Evolutionary conservation across 805 yeast genomes (phyloP), one percentile per base, ranked within the genome.

Genomic region (Metschnikowia colocasiae): DNA sequence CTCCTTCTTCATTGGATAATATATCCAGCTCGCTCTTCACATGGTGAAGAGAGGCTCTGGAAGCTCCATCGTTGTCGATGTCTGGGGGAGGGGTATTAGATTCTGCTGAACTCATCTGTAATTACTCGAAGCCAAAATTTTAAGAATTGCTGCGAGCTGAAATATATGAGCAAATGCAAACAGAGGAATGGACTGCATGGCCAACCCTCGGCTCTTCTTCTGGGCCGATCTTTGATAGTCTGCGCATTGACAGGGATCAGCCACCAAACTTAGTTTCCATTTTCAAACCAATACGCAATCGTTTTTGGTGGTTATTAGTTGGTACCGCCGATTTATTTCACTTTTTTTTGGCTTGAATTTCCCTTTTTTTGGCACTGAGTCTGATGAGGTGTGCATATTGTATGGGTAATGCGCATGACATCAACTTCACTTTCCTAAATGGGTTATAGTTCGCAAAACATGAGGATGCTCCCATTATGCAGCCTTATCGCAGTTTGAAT

Each of bases 11-110:
- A 23, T 44, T 45, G 15, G 51, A 48, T 15, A 32, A 26, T 2
- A 35, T 37, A 1, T 51, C 52, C 19, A 35, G 42, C n/a, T 48
- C 56, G 26, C 30, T 39, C 29, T 45, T 50, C 30, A 47, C 37
- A 26, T 40, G 25, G 7, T 38, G 44, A 34, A 45, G 46, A 7
- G 54, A 45, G 13, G 40, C 27, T 25, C 12, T 44, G 9, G 48
- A 36, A 12, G 26, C 12, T 3, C 13, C 23, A 6, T 31, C 29
- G 16, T 20, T 40, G 6, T 23, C 37, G 29, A 31, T 31, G 35
- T 38, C 25, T n/a, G 43, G 26, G 3, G 36, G 13, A 6, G 31
- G 37, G 19, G 9, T 36, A 13, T 39, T 39, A 7, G 33, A 18
- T 9, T 39, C 42, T 13, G 10, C 25, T 9, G 18, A 29, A 29